phyloP scores from a whole-genome alignment of 1,284 basidiomycete species.

The Naganishia cerealis region DNA sequence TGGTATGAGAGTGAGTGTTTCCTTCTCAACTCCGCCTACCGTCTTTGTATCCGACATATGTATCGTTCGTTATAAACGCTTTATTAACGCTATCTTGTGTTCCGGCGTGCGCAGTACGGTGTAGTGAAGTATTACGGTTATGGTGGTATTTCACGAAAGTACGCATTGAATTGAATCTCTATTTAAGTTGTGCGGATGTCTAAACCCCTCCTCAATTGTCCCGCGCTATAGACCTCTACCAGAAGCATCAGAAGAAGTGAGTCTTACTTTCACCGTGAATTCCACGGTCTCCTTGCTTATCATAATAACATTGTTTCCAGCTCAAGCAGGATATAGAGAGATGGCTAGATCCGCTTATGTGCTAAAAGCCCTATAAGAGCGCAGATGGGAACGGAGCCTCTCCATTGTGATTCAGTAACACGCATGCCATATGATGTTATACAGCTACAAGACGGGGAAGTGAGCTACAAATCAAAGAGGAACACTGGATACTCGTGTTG shows the following conservation, averaged over 20 bases:
- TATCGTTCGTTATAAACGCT: too few relatives aligned
- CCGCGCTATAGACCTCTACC: constrained; percentile 5
- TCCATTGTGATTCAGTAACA: too few relatives aligned
- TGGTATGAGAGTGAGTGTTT: constrained; percentile 37
- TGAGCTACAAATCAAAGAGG: too few relatives aligned
- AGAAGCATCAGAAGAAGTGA: constrained; percentile 17
- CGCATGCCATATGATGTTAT: too few relatives aligned
- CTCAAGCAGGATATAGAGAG: constrained; percentile 31
- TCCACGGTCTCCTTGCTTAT: background rate
- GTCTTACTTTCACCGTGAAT: background rate
- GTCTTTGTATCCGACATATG: too few relatives aligned
- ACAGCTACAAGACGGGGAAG: too few relatives aligned
- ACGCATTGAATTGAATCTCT: constrained; percentile 6
- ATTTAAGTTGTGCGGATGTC: background rate
- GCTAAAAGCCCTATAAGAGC: background rate
- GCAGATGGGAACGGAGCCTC: background rate
- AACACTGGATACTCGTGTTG: too few relatives aligned
- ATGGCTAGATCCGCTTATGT: constrained; percentile 35
- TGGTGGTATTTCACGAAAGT: constrained; percentile 37
- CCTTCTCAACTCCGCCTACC: background rate
- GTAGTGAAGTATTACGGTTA: constrained; percentile 38
- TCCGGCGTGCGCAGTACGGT: constrained; percentile 31
- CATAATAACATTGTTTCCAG: background rate
- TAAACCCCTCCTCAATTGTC: background rate
- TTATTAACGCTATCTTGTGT: too few relatives aligned